These are phyloP conservation scores for Phytophthora brassicae DNA, from an alignment of 352 stramenopile genomes.

Conservation along the genomic window DNA sequence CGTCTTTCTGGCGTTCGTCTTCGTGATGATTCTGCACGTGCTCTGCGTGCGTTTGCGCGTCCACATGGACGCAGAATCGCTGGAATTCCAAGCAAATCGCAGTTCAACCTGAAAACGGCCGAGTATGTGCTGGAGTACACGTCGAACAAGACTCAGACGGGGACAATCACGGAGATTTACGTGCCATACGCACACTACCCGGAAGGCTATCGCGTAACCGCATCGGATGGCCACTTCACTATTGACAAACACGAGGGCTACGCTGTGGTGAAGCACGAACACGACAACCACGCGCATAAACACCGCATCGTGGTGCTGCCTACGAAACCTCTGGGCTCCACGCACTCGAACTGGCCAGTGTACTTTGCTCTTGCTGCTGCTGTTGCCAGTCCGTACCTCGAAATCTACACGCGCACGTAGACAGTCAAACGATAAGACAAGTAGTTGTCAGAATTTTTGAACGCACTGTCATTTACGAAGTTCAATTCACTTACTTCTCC, in stretches of 20 bases:
- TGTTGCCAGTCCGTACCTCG: conserved; percentile 21
- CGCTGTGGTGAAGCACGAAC: conserved; percentile 38
- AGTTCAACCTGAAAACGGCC: conserved; percentile 43
- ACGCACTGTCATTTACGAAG: conserved; percentile 17
- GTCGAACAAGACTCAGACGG: conserved; percentile 13
- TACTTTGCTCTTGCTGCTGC: conserved; percentile 30
- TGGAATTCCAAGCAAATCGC: conserved; percentile 56
- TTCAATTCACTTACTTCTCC: conserved; percentile 1
- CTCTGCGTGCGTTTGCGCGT: conserved; percentile 57
- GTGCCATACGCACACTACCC: conserved; percentile 37
- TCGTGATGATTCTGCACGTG: conserved; percentile 41
- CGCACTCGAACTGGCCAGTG: conserved; percentile 22
- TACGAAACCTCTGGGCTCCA: conserved; percentile 10
- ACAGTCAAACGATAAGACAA: background rate
- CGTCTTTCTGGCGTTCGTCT: conserved; percentile 33
- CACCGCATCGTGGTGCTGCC: conserved; percentile 31
- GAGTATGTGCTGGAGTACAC: conserved; percentile 59
- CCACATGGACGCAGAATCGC: conserved; percentile 63
- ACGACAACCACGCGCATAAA: conserved; percentile 28
- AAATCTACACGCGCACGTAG: conserved; percentile 24
- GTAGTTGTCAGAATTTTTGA: conserved; percentile 9
- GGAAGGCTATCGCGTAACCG: conserved; percentile 30
- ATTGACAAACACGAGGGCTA: conserved; percentile 46
- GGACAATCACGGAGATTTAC: conserved; percentile 29
- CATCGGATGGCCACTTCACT: conserved; percentile 25